These are phyloP conservation scores for Teunomyces cretensis DNA, from an alignment of 805 yeast genomes.

Conservation along the genomic window DNA sequence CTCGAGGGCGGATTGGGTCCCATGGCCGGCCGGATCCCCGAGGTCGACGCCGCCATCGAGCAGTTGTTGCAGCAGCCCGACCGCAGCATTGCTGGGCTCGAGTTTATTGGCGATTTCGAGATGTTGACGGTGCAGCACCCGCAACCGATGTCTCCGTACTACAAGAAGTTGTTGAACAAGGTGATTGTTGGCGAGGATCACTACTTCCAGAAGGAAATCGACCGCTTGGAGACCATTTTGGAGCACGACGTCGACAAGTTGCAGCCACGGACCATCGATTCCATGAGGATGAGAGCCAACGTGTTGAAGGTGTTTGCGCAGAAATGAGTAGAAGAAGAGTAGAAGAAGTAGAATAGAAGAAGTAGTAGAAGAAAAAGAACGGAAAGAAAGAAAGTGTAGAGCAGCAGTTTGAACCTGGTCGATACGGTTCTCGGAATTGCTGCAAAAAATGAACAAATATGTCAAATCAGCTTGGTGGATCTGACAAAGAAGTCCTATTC, in stretches of 20 bases:
- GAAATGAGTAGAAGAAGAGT: background rate
- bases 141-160: constrained; percentile 38
- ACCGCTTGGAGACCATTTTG: constrained; percentile 46
- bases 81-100: background rate
- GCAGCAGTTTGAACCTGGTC: no score
- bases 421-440: no score
- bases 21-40: constrained; percentile 31
- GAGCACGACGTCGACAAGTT: constrained; percentile 33
- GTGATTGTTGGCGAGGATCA: constrained; percentile 43
- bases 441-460: no score
- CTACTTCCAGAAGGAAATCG: constrained; percentile 45
- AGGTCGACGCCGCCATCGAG: constrained; percentile 17
- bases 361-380: background rate
- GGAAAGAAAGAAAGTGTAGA: no score
- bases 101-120: background rate
- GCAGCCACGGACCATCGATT: constrained; percentile 46
- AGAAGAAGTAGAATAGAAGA: background rate
- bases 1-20: constrained; percentile 31
- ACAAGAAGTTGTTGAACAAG: constrained; percentile 47
- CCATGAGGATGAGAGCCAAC: constrained; percentile 51
- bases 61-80: background rate
- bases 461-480: no score
- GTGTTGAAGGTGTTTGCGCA: constrained; percentile 31
- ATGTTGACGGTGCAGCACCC: background rate
- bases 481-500: no score